A percentile compares a stretch with the other conserved stretches of the same genome.
Conservation (phyloP, 306 rosid genomes). For the Cyamopsis tetragonoloba region DNA sequence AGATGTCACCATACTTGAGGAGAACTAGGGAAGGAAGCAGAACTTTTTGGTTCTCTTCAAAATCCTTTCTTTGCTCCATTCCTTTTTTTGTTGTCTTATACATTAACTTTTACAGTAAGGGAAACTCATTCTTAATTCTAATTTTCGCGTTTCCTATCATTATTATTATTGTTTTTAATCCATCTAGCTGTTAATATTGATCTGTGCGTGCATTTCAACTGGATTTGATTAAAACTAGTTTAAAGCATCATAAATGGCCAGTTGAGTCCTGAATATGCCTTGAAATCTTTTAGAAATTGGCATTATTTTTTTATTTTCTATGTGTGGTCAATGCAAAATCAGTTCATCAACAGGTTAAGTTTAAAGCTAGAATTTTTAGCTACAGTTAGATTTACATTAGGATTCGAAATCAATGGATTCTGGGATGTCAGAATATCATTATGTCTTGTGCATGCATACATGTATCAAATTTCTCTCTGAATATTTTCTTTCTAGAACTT, state of each 20-base stretch:
- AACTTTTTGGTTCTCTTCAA: conserved; percentile 43
- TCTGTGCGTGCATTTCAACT: too few species aligned
- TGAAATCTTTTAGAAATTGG: background rate
- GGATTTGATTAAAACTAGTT: too few species aligned
- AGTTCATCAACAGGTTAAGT: background rate
- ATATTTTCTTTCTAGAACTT: too few species aligned
- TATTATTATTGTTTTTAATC: background rate
- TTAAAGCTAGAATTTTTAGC: too few species aligned
- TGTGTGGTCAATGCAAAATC: background rate
- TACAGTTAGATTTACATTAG: too few species aligned
- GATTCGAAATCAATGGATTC: too few species aligned
- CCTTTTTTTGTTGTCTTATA: conserved; percentile 40
- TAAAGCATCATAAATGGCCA: too few species aligned
- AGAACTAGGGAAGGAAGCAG: conserved; percentile 45
- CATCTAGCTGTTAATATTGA: background rate
- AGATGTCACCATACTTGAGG: conserved; percentile 38
- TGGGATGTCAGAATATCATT: too few species aligned
- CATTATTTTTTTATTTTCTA: background rate
- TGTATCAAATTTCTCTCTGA: too few species aligned
- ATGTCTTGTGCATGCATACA: too few species aligned
- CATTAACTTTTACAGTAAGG: conserved; percentile 39
- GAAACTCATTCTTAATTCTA: conserved; percentile 38
- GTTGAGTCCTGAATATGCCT: too few species aligned
- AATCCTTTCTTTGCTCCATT: conserved; percentile 47
- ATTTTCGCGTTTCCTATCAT: conserved; percentile 20